These are phyloP conservation scores for Daldinia grandis DNA, from an alignment of 495 filamentous ascomycete genomes.

Conservation along the genomic window DNA sequence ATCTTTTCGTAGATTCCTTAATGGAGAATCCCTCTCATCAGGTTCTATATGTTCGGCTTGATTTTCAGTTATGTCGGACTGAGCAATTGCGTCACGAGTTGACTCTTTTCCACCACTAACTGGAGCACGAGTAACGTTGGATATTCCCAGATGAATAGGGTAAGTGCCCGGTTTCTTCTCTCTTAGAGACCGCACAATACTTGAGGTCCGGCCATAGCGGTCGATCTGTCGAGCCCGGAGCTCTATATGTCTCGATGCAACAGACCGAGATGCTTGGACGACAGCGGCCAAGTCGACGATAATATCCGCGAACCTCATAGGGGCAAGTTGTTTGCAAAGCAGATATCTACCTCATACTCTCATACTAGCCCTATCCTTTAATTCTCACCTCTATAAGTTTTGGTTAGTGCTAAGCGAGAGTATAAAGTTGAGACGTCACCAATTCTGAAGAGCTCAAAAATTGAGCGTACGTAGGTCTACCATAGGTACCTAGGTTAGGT, in stretches of 20 bases:
- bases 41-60: conserved; percentile 4
- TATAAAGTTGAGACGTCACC: conserved; percentile 14
- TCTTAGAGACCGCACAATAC: conserved; percentile 72
- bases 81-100: conserved; percentile 1
- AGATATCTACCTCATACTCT: conserved; percentile 28
- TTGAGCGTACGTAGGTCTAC: conserved; percentile 12
- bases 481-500: too few relatives aligned
- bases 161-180: conserved; percentile 55
- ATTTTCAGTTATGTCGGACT: conserved; percentile 2
- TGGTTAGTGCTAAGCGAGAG: conserved; percentile 11
- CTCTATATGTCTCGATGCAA: conserved; percentile 81
- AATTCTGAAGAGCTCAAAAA: conserved; percentile 17
- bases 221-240: conserved; percentile 81
- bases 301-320: conserved; percentile 59
- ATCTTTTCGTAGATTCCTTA: conserved; percentile 3
- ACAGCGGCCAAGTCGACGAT: conserved; percentile 83
- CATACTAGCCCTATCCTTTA: conserved; percentile 19
- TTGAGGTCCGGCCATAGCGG: conserved; percentile 78
- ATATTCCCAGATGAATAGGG: conserved; percentile 3
- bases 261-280: conserved; percentile 75
- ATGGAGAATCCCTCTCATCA: neutral
- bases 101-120: conserved; percentile 6
- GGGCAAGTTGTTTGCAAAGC: conserved; percentile 20
- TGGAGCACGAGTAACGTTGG: neutral
- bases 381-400: neutral